phyloP scores from a whole-genome alignment of 352 stramenopile genomes.

The Elongisporangium prolatum region DNA sequence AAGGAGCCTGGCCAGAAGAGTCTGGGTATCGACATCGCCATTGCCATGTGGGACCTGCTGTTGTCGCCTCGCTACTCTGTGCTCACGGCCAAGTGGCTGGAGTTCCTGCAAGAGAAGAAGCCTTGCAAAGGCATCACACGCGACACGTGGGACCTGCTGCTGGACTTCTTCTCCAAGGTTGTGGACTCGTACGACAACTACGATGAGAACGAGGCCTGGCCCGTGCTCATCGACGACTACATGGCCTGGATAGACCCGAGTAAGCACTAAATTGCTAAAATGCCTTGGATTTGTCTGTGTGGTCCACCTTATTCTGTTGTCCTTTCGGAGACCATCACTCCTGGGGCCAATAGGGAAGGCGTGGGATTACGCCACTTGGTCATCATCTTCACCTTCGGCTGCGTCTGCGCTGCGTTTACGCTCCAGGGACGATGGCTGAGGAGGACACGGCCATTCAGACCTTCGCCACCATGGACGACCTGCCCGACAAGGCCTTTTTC shows the following conservation, averaged over 20 bases:
- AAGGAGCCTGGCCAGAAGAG: slow-evolving; percentile 88
- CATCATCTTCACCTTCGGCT: background rate
- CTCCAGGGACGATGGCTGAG: background rate
- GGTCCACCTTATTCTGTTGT: background rate
- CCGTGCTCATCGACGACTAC: slow-evolving; percentile 88
- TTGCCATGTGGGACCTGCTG: slow-evolving; percentile 85
- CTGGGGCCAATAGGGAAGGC: background rate
- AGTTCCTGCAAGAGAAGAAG: slow-evolving; percentile 74
- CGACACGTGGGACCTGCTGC: slow-evolving; percentile 83
- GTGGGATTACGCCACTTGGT: background rate
- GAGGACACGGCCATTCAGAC: background rate
- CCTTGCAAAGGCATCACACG: slow-evolving; percentile 77
- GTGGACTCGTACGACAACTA: slow-evolving; percentile 75
- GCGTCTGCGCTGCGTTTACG: background rate
- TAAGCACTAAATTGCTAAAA: background rate
- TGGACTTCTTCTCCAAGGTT: slow-evolving; percentile 86
- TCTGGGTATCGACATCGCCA: slow-evolving; percentile 78
- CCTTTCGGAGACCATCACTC: background rate
- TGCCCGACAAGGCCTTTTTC: slow-evolving; percentile 52
- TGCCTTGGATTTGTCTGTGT: background rate
- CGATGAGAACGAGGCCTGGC: slow-evolving; percentile 88
- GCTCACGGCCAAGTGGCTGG: slow-evolving; percentile 64
- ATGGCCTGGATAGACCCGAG: slow-evolving; percentile 72
- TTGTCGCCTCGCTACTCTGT: slow-evolving; percentile 58
- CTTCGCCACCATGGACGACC: slow-evolving; percentile 29